Base-by-base conservation (phyloP, 805 yeast species). In the Wickerhamiella cacticola region DNA sequence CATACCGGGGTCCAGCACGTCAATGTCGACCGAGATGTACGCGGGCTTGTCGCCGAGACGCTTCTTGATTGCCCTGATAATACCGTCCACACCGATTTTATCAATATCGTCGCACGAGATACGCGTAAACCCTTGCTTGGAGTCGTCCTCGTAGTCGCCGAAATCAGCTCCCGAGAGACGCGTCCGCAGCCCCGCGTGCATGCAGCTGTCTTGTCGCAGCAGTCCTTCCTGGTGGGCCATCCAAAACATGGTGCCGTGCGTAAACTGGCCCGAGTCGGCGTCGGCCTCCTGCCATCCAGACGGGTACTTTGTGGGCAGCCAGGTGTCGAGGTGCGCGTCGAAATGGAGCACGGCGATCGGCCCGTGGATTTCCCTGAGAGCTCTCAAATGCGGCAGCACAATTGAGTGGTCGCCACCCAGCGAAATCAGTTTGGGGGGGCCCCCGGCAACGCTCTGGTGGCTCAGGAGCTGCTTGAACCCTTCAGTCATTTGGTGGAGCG, bases 171-270 rank as follows among this genome's bases (percentile, higher is more conserved):
- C 88, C 0, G 79, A 71, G 26, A 84, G 65, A 59, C 86, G 74
- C 1, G 94, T 81, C 56, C 94, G 72, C 41, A 83, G 64, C 0
- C 94, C 94, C 21, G 83, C 81, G 59, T 84, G 94, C 38, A 81
- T 69, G 57, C 83, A 81, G 44, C 73, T 63, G 43, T 68, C 67
- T 26, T 76, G 66, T 48, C 69, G 57, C 26, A 81, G 62, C 46
- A 82, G 66, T 0, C 83, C 87, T 59, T 84, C 94, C 50, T 79
- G 69, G 15, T 63, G 56, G 5, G 89, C 89, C 71, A 79, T 73
- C 92, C 92, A 83, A 33, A 84, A 69, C 88, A 84, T 82, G 5
- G 92, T 79, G 4, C 94, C 94, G 59, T 84, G 94, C 36, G 82
- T 84, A 62, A 80, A 73, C 44, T 78, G 76, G 57, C 70, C 74